Percentiles rank a stretch among this genome's conserved stretches.
phyloP scores from a whole-genome alignment of 1,284 basidiomycete genomes.

The Puccinia novopanici region DNA sequence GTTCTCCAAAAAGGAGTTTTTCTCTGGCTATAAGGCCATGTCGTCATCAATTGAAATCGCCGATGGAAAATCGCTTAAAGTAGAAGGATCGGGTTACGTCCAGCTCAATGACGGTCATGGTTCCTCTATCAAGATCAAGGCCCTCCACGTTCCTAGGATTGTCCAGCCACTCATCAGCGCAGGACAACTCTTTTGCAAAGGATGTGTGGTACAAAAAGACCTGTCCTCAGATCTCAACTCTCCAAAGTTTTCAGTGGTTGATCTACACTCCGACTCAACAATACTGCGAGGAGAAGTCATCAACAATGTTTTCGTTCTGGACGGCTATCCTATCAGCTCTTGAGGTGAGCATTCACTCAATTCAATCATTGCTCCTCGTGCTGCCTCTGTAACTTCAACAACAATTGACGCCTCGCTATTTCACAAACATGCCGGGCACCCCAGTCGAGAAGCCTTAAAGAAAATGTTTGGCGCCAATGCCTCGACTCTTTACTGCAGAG shows the following conservation, averaged over 20 bases:
- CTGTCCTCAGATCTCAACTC: background rate
- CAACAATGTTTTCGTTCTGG: no score
- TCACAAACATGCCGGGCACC: background rate
- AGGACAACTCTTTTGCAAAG: background rate
- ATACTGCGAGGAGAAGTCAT: background rate
- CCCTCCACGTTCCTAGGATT: background rate
- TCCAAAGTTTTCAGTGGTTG: background rate
- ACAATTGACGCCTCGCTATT: no score
- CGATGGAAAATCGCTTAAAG: background rate
- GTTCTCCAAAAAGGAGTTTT: background rate
- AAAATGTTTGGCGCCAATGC: no score
- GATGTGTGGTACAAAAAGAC: background rate
- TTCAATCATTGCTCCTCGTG: background rate
- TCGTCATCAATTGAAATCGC: background rate
- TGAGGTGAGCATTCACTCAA: background rate
- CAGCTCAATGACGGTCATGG: no score
- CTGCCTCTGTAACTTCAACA: background rate
- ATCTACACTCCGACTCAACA: background rate
- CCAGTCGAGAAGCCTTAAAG: no score
- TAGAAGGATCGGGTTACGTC: background rate
- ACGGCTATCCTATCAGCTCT: no score
- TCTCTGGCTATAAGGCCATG: background rate
- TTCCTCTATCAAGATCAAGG: background rate
- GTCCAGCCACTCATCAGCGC: background rate
- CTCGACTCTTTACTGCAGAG: no score